Evolutionary conservation across 176 grass and related monocot species (phyloP), one percentile per base, ranked within the genome.

Genomic region (Eragrostis curvula): DNA sequence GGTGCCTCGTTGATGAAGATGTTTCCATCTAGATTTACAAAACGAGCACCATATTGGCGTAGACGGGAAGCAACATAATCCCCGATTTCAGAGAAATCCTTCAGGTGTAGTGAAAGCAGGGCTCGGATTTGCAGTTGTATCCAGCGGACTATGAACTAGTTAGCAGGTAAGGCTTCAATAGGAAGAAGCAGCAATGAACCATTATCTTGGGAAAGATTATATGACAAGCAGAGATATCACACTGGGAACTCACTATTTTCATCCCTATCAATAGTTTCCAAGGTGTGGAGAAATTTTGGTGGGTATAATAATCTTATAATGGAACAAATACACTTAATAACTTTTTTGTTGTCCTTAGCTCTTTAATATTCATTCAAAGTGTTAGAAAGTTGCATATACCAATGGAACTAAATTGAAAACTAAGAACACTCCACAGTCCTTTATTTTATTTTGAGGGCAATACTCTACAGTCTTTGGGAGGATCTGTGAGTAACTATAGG

Each of bases 211-310:
- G 58, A 70, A 71, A 71, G 16, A 60, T 12, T 30, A 9, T 49
- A 14, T 43, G 42, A 45, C 27, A 50, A 71, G 58, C 43, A 60
- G 10, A 51, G 21, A 62, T 29, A 82, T 29, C 51, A 59, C 40
- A 32, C 45, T 18, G 60, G 14, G 32, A 43, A 56, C 51, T 2
- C 39, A 20, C 77, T 9, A 24, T 80, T 68, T 41, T 59, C 58
- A 59, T 20, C 53, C 42, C 12, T 51, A 79, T 79, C 12, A 62
- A 77, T 16, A 59, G 42, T 55, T 71, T 71, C 66, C 18, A 14
- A 47, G 25, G 39, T 8, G 7, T 28, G 13, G 41, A 80, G 28
- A 57, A 57, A 73, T 57, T 18, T 30, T 63, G 8, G 55, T 66
- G 66, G 29, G 9, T 12, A 40, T 36, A 36, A n/a, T n/a, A n/a